Evolutionary conservation across 257 asterid species (phyloP), one percentile per base, ranked within the genome.

Genomic region (Scutellaria baicalensis): DNA sequence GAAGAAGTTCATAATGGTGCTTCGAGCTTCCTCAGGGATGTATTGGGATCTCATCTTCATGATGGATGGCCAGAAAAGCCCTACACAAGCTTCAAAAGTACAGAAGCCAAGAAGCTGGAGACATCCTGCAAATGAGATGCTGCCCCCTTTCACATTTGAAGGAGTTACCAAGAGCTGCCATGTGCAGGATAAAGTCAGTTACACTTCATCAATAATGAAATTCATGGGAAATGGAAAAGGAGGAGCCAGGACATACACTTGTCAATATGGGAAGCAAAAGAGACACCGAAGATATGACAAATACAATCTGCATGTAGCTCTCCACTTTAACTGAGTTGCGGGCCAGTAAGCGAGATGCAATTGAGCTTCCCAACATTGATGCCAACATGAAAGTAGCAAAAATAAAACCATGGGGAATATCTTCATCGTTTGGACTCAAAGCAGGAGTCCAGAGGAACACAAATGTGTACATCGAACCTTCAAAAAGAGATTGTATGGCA

Each of bases 41-140:
- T 90, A 90, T 73, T 88, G 96, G 57, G 98, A 92, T 80, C 98
- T 88, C 98, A 92, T 89, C 88, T 92, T 92, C 98, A 92, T 92
- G 66, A 90, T 92, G 72, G 98, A 92, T 9, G 98, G 98, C 98
- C 98, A 92, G 83, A 92, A 92, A 72, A 92, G 77, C 20, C 98
- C 98, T 39, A 90, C 97, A 79, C 98, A 92, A 72, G 90, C 63
- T 85, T 92, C 97, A 73, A 92, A 92, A 43, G 82, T 62, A 51
- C 98, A 92, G 86, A 92, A 92, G 16, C 98, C 97, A 55, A 92
- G 88, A 79, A 92, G 76, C 76, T 84, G 97, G 42, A 90, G 80
- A 75, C 96, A 75, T 62, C 98, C 90, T 23, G 92, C 18, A 72
- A 82, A 86, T 35, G 96, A 23, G 65, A 90, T 86, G 82, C 96